Conservation (phyloP, 768 basidiomycete species). For the Stropharia rugosoannulata region DNA sequence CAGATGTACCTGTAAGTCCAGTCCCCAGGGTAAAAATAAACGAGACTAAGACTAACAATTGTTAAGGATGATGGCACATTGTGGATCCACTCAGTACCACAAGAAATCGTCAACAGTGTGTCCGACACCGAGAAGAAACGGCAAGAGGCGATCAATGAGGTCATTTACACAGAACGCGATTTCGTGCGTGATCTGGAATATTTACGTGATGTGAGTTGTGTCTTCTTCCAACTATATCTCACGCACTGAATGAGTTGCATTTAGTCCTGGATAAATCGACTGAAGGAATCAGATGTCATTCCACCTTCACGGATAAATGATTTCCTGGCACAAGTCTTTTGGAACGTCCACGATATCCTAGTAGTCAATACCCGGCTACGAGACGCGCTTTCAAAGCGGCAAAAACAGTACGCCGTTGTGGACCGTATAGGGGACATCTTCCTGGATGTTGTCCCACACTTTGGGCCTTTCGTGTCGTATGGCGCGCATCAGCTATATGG, state of each 20-base stretch:
- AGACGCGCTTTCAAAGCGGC: constrained; percentile 91
- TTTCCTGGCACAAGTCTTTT: constrained; percentile 94
- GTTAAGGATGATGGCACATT: constrained; percentile 61
- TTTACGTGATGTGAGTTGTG: constrained; percentile 77
- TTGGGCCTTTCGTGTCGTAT: constrained; percentile 92
- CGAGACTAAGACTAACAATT: constrained; percentile 3
- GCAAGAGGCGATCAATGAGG: constrained; percentile 38
- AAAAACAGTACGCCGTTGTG: constrained; percentile 93
- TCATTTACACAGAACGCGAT: constrained; percentile 91
- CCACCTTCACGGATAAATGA: constrained; percentile 73
- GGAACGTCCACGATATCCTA: constrained; percentile 95
- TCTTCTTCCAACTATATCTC: not conserved
- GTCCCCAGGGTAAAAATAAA: not conserved
- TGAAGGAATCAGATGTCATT: constrained; percentile 76
- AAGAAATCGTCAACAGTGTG: constrained; percentile 64
- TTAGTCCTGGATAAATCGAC: constrained; percentile 87
- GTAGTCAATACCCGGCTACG: constrained; percentile 88
- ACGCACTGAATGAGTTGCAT: constrained; percentile 5
- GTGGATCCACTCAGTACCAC: constrained; percentile 96
- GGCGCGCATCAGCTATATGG: constrained; percentile 97
- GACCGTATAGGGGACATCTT: constrained; percentile 91
- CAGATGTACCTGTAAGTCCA: constrained; percentile 64
- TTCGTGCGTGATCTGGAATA: constrained; percentile 99
- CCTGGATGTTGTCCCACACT: constrained; percentile 81
- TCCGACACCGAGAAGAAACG: constrained; percentile 9